Base-by-base conservation (phyloP, 2,329 filamentous ascomycete species). In the Arthrobotrys sinensis region DNA sequence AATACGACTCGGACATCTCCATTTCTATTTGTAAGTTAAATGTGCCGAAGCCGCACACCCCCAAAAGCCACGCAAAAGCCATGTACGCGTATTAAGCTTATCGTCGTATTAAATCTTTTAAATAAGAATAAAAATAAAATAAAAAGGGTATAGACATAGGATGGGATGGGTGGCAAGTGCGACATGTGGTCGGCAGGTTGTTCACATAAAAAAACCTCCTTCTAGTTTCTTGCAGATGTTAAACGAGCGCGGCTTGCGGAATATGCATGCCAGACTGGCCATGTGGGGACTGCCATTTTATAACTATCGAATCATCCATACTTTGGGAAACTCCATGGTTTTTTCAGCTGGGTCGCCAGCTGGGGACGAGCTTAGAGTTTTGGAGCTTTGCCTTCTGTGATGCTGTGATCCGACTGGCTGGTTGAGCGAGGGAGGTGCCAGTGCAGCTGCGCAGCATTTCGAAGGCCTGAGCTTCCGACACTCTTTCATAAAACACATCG, bases 221-320 rank as follows among this genome's bases (percentile, higher is more conserved):
- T 43, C 19, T 4, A 12, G 36, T 43, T 60, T 43, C 34, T 60
- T 43, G 55, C 55, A 60, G 43, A 60, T 16, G 52, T 60, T 60
- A 60, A 60, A 60, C 55, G 55, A 60, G 55, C 55, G 55, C 55
- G 55, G 55, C 36, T 60, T 60, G 55, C 55, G 55, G 55, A 60
- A 60, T 60, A 60, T 60, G 55, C 55, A 60, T 60, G 55, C 55
- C 55, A 60, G 55, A 60, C 55, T 60, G 55, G 55, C 36, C 36
- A 60, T 43, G 55, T 60, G 55, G 55, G 55, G 55, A 60, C 36
- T 36, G 43, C 34, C 8, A 43, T 60, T 60, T 60, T 60, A 60
- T 60, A 60, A 60, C n/a, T 57, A 43, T 36, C 21, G 4, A 21
- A 60, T 60, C 36, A 43, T 16, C 36, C 34, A 4, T 16, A 5